Evolutionary conservation across 1,139 yeast genomes (phyloP).

Genomic region (Hemisphaericaspora lyxosophila): DNA sequence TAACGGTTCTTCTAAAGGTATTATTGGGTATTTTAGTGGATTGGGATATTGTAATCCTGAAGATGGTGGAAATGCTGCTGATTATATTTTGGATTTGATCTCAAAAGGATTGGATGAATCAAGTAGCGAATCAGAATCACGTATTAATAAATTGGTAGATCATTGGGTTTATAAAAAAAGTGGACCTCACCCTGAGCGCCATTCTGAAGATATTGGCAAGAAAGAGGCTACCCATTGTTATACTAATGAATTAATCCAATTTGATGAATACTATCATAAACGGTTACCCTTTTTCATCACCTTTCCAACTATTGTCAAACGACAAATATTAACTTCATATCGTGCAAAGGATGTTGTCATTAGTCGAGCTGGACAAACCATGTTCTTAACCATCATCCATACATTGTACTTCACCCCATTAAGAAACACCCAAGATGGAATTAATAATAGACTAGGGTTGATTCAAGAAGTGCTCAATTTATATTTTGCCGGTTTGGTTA

Average conservation of each 20-base stretch:
- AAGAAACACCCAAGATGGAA: constrained; percentile 51
- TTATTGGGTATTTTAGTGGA: constrained; percentile 41
- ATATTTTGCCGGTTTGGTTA: constrained; percentile 77
- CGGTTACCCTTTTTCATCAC: constrained; percentile 26
- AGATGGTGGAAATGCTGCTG: constrained; percentile 66
- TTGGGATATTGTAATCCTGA: constrained; percentile 56
- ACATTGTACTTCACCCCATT: constrained; percentile 72
- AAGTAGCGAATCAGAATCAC: constrained; percentile 23
- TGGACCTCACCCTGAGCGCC: background rate
- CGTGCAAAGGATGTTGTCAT: constrained; percentile 63
- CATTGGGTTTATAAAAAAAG: constrained; percentile 30
- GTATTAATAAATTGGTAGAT: constrained; percentile 37
- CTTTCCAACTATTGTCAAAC: constrained; percentile 29
- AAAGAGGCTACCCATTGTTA: constrained; percentile 5
- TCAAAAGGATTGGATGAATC: constrained; percentile 46
- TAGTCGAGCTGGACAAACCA: constrained; percentile 67
- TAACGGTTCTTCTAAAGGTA: constrained; percentile 48
- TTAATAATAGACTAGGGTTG: constrained; percentile 66
- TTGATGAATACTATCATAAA: constrained; percentile 20
- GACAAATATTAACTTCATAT: constrained; percentile 48
- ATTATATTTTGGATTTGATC: constrained; percentile 67
- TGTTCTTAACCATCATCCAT: constrained; percentile 63
- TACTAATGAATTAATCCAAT: constrained; percentile 15
- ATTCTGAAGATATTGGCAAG: background rate
- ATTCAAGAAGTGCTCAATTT: constrained; percentile 72